phyloP scores from a whole-genome alignment of 495 filamentous ascomycete species.

The Hyaloscypha finlandica region DNA sequence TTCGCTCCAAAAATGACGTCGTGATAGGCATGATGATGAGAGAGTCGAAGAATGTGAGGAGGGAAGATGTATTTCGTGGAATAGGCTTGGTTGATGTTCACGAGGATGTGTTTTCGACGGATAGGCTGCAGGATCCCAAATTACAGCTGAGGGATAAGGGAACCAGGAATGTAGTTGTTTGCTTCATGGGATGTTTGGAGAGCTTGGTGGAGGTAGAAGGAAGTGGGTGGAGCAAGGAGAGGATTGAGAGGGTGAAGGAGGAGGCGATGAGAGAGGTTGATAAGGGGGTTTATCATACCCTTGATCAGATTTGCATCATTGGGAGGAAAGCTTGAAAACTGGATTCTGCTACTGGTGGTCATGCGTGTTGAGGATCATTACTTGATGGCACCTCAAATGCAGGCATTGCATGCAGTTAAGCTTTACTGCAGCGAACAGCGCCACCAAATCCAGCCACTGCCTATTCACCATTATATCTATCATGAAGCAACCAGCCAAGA shows the following conservation, averaged over 20 bases:
- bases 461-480: too few species aligned
- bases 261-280: constrained; percentile 6
- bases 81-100: constrained; percentile 10
- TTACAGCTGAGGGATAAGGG: constrained; percentile 1
- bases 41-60: constrained; percentile 7
- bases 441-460: too few species aligned
- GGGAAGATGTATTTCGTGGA: neutral
- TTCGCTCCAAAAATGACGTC: constrained; percentile 1
- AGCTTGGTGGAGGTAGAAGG: neutral
- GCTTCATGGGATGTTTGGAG: constrained; percentile 6
- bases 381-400: too few species aligned
- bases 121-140: constrained; percentile 1
- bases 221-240: constrained; percentile 9
- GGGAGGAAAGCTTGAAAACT: constrained; percentile 2
- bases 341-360: too few species aligned
- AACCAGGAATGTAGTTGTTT: constrained; percentile 12
- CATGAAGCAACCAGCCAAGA: too few species aligned
- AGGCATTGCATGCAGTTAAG: too few species aligned
- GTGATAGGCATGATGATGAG: constrained; percentile 16
- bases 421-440: too few species aligned
- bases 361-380: too few species aligned
- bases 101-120: constrained; percentile 18
- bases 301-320: constrained; percentile 13
- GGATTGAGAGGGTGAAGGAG: constrained; percentile 1
- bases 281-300: constrained; percentile 15